A percentile compares a stretch with the other conserved stretches of the same genome.
These are phyloP conservation scores for Aspergillus sp. DNA, from an alignment of 2,329 filamentous ascomycete genomes.

Conservation along the genomic window DNA sequence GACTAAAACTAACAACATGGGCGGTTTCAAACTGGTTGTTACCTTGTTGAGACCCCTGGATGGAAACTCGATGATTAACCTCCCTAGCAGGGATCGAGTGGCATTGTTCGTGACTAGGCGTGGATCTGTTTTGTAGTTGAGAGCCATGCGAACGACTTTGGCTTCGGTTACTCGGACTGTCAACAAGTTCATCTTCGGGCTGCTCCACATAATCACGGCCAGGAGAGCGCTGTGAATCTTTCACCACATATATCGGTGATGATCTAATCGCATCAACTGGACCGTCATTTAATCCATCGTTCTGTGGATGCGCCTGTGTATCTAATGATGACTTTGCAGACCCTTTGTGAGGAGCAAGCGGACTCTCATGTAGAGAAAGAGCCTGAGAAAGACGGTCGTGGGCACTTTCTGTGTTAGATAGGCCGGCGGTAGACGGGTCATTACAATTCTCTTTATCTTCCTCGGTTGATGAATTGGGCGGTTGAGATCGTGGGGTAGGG, in stretches of 20 bases:
- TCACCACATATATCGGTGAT: conserved; percentile 36
- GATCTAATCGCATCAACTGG: conserved; percentile 18
- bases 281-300: conserved; percentile 8
- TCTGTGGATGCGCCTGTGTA: background rate
- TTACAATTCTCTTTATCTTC: conserved; percentile 51
- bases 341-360: conserved; percentile 12
- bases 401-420: conserved; percentile 32
- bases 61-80: conserved; percentile 23
- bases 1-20: conserved; percentile 3
- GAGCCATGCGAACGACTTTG: background rate
- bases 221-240: conserved; percentile 39
- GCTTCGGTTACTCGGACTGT: background rate
- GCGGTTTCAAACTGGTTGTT: conserved; percentile 7
- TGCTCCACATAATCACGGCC: conserved; percentile 12
- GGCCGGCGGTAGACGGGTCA: conserved; percentile 25
- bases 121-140: conserved; percentile 10
- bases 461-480: conserved; percentile 33
- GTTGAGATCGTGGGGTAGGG: conserved; percentile 30
- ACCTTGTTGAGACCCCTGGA: conserved; percentile 21
- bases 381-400: conserved; percentile 41
- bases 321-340: conserved; percentile 3
- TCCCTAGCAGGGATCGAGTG: conserved; percentile 19
- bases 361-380: conserved; percentile 29
- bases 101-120: conserved; percentile 13
- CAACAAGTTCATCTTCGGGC: background rate